These are phyloP conservation scores for Tieghemiomyces parasiticus DNA, from an alignment of 192 early-diverging fungal species.

Conservation along the genomic window DNA sequence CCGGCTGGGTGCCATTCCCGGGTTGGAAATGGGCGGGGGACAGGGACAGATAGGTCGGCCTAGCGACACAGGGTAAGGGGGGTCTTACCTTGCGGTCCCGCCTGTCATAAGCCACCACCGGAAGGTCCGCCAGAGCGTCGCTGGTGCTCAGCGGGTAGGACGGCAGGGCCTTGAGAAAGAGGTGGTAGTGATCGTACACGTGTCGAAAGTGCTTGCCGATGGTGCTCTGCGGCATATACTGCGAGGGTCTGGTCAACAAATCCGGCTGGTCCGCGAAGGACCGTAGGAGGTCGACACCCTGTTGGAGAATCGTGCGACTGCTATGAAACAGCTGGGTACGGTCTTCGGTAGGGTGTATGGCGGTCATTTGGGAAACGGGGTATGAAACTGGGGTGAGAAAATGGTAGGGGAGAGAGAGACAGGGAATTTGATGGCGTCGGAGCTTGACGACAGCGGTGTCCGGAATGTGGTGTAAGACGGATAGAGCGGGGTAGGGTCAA, in stretches of 20 bases:
- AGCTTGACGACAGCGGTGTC: no score
- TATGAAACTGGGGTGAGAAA: not conserved
- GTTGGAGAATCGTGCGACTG: constrained; percentile 14
- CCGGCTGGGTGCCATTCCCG: not conserved
- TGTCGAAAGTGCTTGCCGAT: constrained; percentile 40
- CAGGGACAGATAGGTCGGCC: not conserved
- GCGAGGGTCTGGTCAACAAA: constrained; percentile 18
- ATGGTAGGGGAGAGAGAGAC: not conserved
- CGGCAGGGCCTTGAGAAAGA: constrained; percentile 15
- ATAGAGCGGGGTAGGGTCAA: no score
- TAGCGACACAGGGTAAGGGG: not conserved
- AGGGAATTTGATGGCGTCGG: no score
- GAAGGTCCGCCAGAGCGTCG: not conserved
- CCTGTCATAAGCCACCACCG: not conserved
- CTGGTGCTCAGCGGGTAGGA: not conserved
- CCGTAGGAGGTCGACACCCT: constrained; percentile 12
- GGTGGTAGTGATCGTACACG: constrained; percentile 27
- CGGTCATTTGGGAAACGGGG: not conserved
- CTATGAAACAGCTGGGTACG: not conserved
- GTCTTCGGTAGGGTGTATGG: not conserved
- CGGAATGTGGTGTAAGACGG: no score
- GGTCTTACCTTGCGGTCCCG: constrained; percentile 5
- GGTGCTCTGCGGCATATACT: constrained; percentile 28
- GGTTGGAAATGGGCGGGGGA: not conserved
- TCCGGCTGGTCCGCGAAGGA: constrained; percentile 13